Base-by-base conservation (phyloP, 1,139 yeast genomes). In the Blastobotrys malaysiensis region DNA sequence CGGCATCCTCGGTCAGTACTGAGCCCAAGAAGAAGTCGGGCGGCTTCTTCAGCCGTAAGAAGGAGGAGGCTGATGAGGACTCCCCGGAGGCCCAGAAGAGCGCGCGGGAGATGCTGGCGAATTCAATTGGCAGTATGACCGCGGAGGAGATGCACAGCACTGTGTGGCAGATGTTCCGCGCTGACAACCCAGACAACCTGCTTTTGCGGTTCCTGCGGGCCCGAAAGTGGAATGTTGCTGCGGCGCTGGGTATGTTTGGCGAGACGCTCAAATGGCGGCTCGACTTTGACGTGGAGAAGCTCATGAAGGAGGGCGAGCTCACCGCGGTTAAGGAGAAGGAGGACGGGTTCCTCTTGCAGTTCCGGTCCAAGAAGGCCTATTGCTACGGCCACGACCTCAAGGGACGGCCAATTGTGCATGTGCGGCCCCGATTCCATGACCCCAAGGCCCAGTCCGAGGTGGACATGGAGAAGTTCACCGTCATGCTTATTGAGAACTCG, bases 341-440 rank as follows among this genome's bases (percentile, higher is more conserved):
- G 57, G 75, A 75, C 54, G 84, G 82, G 31, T 73, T 82, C 49
- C 70, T 82, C 57, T 72, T 71, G 52, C 82, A 81, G 57, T 76
- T 78, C 59, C 76, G 77, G 60, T 60, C 76, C 50, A 83, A 83
- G 55, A 86, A 88, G 72, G 83, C 87, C 20, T 77, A 80, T 55
- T 71, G 87, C 49, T 76, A 81, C 62, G 96, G 96, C 22, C 65
- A 65, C 49, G 96, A 89, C 69, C 74, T 73, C 59, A 68, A 73
- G 26, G 83, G 82, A 6, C 78, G 91, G 59, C 95, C 95, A 31
- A 73, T 88, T 52, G 87, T 87, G 51, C 76, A 79, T 58, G 82
- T 88, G 43, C 79, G 87, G 62, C 91, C 89, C n/a, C 78, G 82
- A 59, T 73, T 81, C 60, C 97, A 89, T 69, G 80, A 80, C 62